A percentile compares a stretch with the other conserved stretches of the same genome.
Conservation (phyloP, 108 stramenopile genomes). For the Craspedostauros australis region DNA sequence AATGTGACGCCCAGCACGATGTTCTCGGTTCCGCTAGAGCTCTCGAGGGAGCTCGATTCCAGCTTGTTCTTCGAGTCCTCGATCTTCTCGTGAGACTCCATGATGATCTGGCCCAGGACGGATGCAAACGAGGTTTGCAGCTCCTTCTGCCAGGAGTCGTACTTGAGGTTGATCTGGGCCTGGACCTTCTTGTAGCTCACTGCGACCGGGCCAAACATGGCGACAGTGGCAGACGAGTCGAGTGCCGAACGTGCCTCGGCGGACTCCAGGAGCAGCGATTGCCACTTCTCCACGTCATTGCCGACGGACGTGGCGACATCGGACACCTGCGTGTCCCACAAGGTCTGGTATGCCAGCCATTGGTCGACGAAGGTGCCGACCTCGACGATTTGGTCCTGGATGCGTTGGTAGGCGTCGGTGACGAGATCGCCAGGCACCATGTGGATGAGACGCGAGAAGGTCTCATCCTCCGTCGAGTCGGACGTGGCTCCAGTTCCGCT, state of each 20-base stretch:
- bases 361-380: slow-evolving; percentile 65
- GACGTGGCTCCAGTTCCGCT: slow-evolving; percentile 13
- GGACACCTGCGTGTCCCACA: slow-evolving; percentile 91
- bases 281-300: slow-evolving; percentile 85
- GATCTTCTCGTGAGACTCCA: slow-evolving; percentile 58
- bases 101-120: slow-evolving; percentile 62
- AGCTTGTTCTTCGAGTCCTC: slow-evolving; percentile 62
- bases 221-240: slow-evolving; percentile 70
- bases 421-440: slow-evolving; percentile 39
- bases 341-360: slow-evolving; percentile 93
- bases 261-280: slow-evolving; percentile 75
- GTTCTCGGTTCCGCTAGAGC: slow-evolving; percentile 76
- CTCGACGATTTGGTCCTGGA: slow-evolving; percentile 66
- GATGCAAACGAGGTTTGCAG: slow-evolving; percentile 84
- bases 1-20: slow-evolving; percentile 91
- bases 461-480: slow-evolving; percentile 6
- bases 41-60: slow-evolving; percentile 79
- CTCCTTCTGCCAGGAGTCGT: slow-evolving; percentile 98
- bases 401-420: slow-evolving; percentile 54
- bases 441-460: slow-evolving; percentile 50
- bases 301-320: slow-evolving; percentile 78
- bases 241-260: slow-evolving; percentile 78
- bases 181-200: slow-evolving; percentile 91
- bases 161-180: slow-evolving; percentile 91
- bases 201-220: slow-evolving; percentile 82